Evolutionary conservation across 805 yeast genomes (phyloP), one percentile per base, ranked within the genome.

Genomic region (Candida caryicola): DNA sequence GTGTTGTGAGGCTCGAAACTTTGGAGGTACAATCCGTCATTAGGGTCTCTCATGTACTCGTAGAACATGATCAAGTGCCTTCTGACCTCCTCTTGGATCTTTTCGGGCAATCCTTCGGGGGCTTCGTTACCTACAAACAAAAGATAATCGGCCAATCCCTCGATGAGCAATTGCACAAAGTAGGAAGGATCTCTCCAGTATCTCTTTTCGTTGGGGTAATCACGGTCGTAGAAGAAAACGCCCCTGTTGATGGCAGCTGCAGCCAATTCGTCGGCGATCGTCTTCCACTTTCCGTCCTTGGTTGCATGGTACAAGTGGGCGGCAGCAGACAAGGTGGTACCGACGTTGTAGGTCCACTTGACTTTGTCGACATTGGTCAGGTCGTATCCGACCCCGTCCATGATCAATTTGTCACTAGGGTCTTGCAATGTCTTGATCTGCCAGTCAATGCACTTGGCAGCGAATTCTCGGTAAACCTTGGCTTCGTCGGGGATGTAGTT

Each of bases 281-380:
- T 39, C 41, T 62, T 55, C 80, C 82, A 81, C 50, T 72, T 63
- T 9, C 62, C 55, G 39, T 79, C 76, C 14, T 66, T 56, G 31
- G 85, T 82, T 43, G 62, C 60, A 35, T 64, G 63, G 47, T 71
- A 80, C 49, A 81, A 57, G 48, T 68, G 57, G 12, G 76, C 59
- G 6, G 76, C 69, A 1, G 81, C 77, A 8, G 81, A 73, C 23
- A 82, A 50, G 0, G 87, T 77, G 8, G 82, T 73, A 16, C 89
- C 89, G 8, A 77, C 73, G 59, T 82, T 82, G 57, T 82, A 82
- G 4, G 85, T 73, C 76, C 81, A 79, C 59, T 82, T 81, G 50
- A 70, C 69, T 14, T 66, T 66, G 48, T 79, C 75, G 8, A 68
- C 64, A 17, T 60, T 52, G 29, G 64, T 64, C 4, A 62, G 59